Conservation (phyloP, 805 yeast genomes). For the Candida ulmi region DNA sequence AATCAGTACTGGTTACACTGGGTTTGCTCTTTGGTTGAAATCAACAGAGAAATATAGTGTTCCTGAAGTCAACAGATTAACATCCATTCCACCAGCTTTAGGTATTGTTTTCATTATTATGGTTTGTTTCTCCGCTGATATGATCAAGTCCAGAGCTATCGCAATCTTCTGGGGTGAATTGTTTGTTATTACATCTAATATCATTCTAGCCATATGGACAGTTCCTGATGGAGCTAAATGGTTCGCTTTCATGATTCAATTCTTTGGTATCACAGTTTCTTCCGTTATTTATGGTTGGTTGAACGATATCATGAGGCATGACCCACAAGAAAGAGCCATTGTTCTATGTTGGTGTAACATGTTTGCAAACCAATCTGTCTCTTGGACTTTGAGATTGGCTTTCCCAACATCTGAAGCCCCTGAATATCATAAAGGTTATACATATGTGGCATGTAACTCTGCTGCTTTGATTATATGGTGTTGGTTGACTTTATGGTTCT, state of each 20-base stretch:
- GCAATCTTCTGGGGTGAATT: constrained; percentile 37
- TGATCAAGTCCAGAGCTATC: constrained; percentile 34
- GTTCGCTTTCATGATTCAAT: constrained; percentile 34
- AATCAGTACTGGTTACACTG: constrained; percentile 43
- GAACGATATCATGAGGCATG: constrained; percentile 51
- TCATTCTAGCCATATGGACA: constrained; percentile 43
- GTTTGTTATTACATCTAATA: constrained; percentile 39
- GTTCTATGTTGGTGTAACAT: constrained; percentile 43
- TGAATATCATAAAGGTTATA: constrained; percentile 46
- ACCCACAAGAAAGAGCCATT: constrained; percentile 46
- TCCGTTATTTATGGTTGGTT: constrained; percentile 55
- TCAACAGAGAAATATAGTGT: constrained; percentile 31
- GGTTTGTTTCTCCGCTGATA: constrained; percentile 21
- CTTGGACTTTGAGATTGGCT: constrained; percentile 35
- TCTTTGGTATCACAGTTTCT: constrained; percentile 44
- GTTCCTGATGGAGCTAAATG: constrained; percentile 45
- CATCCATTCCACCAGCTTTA: constrained; percentile 35
- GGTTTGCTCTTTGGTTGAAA: constrained; percentile 41
- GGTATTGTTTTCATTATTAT: constrained; percentile 1
- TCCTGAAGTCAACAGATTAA: constrained; percentile 34
- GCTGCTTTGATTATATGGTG: constrained; percentile 19
- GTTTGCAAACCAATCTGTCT: constrained; percentile 46
- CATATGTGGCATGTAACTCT: constrained; percentile 30
- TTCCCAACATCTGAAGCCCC: constrained; percentile 47
- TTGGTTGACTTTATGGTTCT: constrained; percentile 24